Evolutionary conservation across 768 basidiomycete genomes (phyloP), one percentile per base, ranked within the genome.

Genomic region (Lentinula raphanica): DNA sequence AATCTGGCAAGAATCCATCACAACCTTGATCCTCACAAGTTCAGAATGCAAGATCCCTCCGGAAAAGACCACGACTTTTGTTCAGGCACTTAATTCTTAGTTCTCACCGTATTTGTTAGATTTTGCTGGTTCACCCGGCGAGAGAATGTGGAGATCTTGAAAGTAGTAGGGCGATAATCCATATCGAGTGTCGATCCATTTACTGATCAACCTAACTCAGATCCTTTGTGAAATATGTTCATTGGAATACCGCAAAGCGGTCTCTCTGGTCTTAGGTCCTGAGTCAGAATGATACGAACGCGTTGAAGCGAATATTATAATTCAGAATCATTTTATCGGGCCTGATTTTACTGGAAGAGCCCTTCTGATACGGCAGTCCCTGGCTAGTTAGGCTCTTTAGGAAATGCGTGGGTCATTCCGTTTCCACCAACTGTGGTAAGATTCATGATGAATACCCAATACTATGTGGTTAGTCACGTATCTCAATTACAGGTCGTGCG

Each of bases 1-100:
- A 6, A 87, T 92, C 15, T 90, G 88, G 87, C 89, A 92, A 66
- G 90, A 92, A 69, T 78, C 86, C 3, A 76, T 91, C 21, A 79
- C 86, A 0, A 79, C 85, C 1, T 72, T 92, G n/a, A 68, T 91
- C 15, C 76, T 91, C 32, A 87, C 86, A 0, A 78, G 72, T 57
- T 72, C 81, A 0, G 77, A 80, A 9, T 83, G 81, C 65, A 72
- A 74, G 19, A 90, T 92, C 62, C 85, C 86, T 1, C 65, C 72
- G 42, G 70, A 74, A 17, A 82, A 88, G 64, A 64, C 67, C 5
- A 85, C 91, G 77, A 54, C 66, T 23, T 92, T 81, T 65, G 76
- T 82, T 23, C 79, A 87, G 68, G 75, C 83, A 5, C 73, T 75
- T 40, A 75, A 85, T 58, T 74, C 74, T 0, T 79, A 81, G 49